Base-by-base conservation (phyloP, 345 rosid genomes). In the Eucalyptus sideroxylon region DNA sequence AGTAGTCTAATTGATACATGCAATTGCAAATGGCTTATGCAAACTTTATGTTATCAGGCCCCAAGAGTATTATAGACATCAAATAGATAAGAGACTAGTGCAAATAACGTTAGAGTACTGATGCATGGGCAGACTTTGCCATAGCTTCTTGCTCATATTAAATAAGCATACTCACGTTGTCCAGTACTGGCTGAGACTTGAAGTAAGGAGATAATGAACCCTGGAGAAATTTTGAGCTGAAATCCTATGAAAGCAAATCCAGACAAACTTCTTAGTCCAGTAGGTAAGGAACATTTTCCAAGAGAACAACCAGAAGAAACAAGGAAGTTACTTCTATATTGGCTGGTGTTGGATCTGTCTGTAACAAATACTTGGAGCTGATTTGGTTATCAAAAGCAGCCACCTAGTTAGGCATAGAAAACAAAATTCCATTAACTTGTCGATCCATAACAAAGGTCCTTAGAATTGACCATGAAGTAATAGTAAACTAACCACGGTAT, bases 141-240 rank as follows among this genome's bases (percentile, higher is more conserved):
- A 21, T 6, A 40, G 47, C 30, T 40, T 77, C 85, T 88, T 34
- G 69, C 15, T 40, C 50, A 44, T 10, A 65, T 50, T 87, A 40
- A 16, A 62, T 24, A 90, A 88, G 24, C 56, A 12, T 50, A 92
- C 99, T 95, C 88, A 95, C 99, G 50, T 96, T 96, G 90, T 96
- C 96, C 10, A 96, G 99, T 93, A 94, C 88, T 89, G 96, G 95
- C 93, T 94, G 95, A 88, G 99, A 97, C 92, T 93, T 96, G 94
- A 90, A 96, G 92, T 94, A 95, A 86, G 93, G 96, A 4, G 94
- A 85, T 86, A 93, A 86, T 87, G 94, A 91, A 89, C 96, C 97
- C 86, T 89, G 87, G 67, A 93, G 91, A 93, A 96, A 95, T 91
- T 93, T 90, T 27, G 91, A 94, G 92, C 95, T 93, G 89, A 97